Evolutionary conservation across 345 rosid species (phyloP).

Genomic region (Carallia brachiata): DNA sequence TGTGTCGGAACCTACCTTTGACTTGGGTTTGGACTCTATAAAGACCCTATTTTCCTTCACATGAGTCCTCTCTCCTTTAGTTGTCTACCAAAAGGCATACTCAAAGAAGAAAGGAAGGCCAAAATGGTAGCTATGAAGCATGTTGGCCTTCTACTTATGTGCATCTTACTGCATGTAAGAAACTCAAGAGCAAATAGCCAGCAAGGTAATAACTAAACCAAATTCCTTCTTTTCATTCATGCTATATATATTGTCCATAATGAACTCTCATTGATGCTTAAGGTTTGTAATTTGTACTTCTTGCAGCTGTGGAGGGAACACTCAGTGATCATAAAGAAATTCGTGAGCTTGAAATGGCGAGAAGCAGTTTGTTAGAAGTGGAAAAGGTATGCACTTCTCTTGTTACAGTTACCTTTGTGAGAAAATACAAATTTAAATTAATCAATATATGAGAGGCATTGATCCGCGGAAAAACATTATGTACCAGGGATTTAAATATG

Average conservation of each 20-base stretch:
- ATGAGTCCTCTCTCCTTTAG: conserved; percentile 20
- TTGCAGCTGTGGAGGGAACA: conserved; percentile 16
- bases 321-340: not conserved
- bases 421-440: not conserved
- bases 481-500: conserved; percentile 14
- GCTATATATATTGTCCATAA: not conserved
- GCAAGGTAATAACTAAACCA: conserved; percentile 21
- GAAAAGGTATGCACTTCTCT: conserved; percentile 4
- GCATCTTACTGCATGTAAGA: conserved; percentile 26
- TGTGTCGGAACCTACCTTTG: conserved; percentile 35
- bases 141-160: conserved; percentile 24
- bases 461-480: not conserved
- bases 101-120: conserved; percentile 6
- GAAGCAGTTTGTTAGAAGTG: not conserved
- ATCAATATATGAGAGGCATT: not conserved
- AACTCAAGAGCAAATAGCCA: conserved; percentile 10
- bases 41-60: conserved; percentile 20
- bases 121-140: conserved; percentile 32
- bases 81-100: conserved; percentile 10
- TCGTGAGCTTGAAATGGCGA: not conserved
- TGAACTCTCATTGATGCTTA: not conserved
- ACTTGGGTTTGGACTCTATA: conserved; percentile 34
- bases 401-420: not conserved
- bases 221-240: not conserved
- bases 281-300: not conserved